phyloP scores from a whole-genome alignment of 768 basidiomycete genomes.

The Gymnopilus junonius region DNA sequence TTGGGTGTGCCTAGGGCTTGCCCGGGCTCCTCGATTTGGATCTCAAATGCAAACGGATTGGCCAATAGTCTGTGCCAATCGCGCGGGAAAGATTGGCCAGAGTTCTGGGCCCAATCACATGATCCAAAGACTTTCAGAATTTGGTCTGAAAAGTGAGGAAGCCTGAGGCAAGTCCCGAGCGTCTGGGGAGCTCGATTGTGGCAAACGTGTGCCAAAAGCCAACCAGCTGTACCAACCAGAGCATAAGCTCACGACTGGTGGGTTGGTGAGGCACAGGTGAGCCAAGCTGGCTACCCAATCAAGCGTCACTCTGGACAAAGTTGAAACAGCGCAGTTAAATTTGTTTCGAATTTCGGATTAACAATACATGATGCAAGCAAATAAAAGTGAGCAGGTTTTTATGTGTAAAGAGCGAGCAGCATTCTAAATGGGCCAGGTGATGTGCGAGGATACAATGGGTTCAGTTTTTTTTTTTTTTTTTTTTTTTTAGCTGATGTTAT shows the following conservation, averaged over 20 bases:
- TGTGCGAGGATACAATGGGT: too few relatives aligned
- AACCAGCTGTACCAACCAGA: conserved; percentile 17
- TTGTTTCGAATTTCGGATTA: too few relatives aligned
- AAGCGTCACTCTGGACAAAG: conserved; percentile 12
- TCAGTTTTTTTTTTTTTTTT: too few relatives aligned
- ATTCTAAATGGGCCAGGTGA: too few relatives aligned
- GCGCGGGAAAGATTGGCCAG: too few relatives aligned
- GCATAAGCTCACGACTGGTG: conserved; percentile 10
- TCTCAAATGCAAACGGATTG: too few relatives aligned
- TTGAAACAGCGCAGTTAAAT: not conserved
- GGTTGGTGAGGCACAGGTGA: conserved; percentile 12
- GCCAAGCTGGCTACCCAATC: conserved; percentile 6
- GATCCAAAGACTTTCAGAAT: too few relatives aligned
- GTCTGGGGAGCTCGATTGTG: conserved; percentile 3
- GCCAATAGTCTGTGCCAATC: too few relatives aligned
- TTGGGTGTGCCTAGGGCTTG: conserved; percentile 5
- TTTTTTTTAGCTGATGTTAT: too few relatives aligned
- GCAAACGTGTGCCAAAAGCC: not conserved
- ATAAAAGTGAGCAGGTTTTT: not conserved
- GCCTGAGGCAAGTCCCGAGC: conserved; percentile 4
- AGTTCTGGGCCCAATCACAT: not conserved
- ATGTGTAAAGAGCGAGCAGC: too few relatives aligned
- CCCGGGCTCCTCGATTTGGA: not conserved
- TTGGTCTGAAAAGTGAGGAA: not conserved
- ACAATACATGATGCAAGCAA: not conserved